Conservation (phyloP, 1,284 basidiomycete species). For the Malassezia psittaci region DNA sequence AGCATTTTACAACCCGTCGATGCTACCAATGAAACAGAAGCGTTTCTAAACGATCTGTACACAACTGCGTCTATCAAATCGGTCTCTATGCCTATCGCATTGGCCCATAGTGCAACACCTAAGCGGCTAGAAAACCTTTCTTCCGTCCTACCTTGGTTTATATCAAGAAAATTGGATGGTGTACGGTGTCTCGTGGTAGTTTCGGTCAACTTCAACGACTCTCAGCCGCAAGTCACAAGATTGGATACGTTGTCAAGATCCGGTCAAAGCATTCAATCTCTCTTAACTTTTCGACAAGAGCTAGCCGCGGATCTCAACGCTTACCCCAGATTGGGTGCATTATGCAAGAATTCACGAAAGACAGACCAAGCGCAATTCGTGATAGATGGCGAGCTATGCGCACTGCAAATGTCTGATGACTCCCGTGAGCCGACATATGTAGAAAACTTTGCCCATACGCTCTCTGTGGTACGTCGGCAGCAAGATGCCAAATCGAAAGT, state of each 20-base stretch:
- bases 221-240: background rate
- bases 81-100: slow-evolving; percentile 19
- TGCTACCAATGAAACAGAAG: background rate
- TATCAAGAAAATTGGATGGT: slow-evolving; percentile 32
- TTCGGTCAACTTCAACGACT: background rate
- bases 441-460: slow-evolving; percentile 27
- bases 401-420: slow-evolving; percentile 13
- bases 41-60: background rate
- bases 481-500: slow-evolving; percentile 20
- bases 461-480: slow-evolving; percentile 17
- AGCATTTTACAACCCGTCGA: background rate
- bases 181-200: slow-evolving; percentile 28
- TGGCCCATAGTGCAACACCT: slow-evolving; percentile 19
- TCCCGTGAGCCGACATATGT: slow-evolving; percentile 11
- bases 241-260: slow-evolving; percentile 23
- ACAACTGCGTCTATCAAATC: background rate
- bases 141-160: slow-evolving; percentile 20
- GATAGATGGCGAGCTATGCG: slow-evolving; percentile 34
- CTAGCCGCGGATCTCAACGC: slow-evolving; percentile 13
- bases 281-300: slow-evolving; percentile 19
- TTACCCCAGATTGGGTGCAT: slow-evolving; percentile 9
- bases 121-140: background rate
- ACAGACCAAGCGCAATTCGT: slow-evolving; percentile 11
- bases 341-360: background rate
- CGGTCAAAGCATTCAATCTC: slow-evolving; percentile 20